phyloP scores from a whole-genome alignment of 2,329 filamentous ascomycete species.

The Hypoxylon sp. region DNA sequence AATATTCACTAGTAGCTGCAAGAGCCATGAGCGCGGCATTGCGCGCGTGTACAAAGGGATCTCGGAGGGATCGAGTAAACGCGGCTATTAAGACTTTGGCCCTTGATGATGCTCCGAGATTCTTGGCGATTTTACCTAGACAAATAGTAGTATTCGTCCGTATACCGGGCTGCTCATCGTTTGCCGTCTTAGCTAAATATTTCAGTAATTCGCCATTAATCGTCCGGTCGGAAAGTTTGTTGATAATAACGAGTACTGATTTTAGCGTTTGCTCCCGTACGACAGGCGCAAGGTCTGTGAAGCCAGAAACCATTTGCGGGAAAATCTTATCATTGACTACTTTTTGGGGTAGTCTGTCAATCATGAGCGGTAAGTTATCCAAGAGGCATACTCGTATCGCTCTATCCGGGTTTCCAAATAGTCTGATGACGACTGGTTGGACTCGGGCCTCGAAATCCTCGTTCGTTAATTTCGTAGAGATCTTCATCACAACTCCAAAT shows the following conservation, averaged over 20 bases:
- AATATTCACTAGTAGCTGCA: slow-evolving; percentile 86
- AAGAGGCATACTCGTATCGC: slow-evolving; percentile 92
- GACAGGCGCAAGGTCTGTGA: slow-evolving; percentile 90
- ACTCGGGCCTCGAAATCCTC: slow-evolving; percentile 92
- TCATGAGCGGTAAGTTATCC: slow-evolving; percentile 91
- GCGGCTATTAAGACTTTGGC: slow-evolving; percentile 94
- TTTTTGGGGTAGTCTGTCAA: slow-evolving; percentile 89
- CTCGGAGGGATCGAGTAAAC: slow-evolving; percentile 88
- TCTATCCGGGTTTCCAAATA: slow-evolving; percentile 92
- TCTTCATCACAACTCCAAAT: slow-evolving; percentile 89
- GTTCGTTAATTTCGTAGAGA: slow-evolving; percentile 85
- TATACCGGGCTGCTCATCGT: slow-evolving; percentile 97
- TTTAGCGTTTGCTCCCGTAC: slow-evolving; percentile 97
- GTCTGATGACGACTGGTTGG: slow-evolving; percentile 85
- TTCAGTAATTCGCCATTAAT: slow-evolving; percentile 94
- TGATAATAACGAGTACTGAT: slow-evolving; percentile 87
- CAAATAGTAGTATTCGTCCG: slow-evolving; percentile 99
- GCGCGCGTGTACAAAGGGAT: slow-evolving; percentile 94
- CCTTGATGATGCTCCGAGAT: slow-evolving; percentile 82
- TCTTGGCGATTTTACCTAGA: slow-evolving; percentile 93
- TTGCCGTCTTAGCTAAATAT: slow-evolving; percentile 94
- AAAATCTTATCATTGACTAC: slow-evolving; percentile 97
- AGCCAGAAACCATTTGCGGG: slow-evolving; percentile 95
- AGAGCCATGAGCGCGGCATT: slow-evolving; percentile 91
- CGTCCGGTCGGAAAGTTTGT: slow-evolving; percentile 90